Evolutionary conservation across 2,329 filamentous ascomycete species (phyloP), one percentile per base, ranked within the genome.

Genomic region (Penicillium sp.): DNA sequence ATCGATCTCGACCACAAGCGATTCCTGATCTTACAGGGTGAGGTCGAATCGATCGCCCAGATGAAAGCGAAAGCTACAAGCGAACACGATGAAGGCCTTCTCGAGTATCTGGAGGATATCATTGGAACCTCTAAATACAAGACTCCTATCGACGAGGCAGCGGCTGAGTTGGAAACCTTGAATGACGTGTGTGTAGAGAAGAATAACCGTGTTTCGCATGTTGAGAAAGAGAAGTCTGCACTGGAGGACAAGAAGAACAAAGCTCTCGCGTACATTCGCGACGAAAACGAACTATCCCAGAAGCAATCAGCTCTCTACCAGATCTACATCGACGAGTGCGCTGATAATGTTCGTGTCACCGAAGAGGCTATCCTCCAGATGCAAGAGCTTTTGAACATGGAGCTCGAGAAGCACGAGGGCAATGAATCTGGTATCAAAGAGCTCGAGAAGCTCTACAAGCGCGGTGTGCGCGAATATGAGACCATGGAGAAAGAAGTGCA

Each of bases 61-160:
- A 98, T 98, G 93, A 98, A 98, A 72, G 80, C 95, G 15, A 98
- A 98, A 70, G 93, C 95, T 3, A 85, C 81, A 37, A 92, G 89
- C 61, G 93, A 98, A 68, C 92, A 97, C 65, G 93, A 98, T 53
- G 93, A 98, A 63, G 93, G 93, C 10, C 80, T 98, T 3, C 78
- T 98, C 15, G 93, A 98, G 69, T 98, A 98, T 57, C 81, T 98
- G 0, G 93, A 98, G 69, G 93, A 98, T 64, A 98, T 98, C 54
- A 97, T 98, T 61, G 93, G 95, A 55, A 98, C 93, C 0, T 97
- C 93, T 5, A 96, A 95, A 68, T 98, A 98, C 76, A 98, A 98
- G 74, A 82, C 87, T 0, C 92, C 93, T 0, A 98, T 98, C 55
- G 93, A 98, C 61, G 93, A 98, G 72, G 86, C 91, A 0, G 92